Base-by-base conservation (phyloP, 495 filamentous ascomycete species). In the Penicillium lividum region DNA sequence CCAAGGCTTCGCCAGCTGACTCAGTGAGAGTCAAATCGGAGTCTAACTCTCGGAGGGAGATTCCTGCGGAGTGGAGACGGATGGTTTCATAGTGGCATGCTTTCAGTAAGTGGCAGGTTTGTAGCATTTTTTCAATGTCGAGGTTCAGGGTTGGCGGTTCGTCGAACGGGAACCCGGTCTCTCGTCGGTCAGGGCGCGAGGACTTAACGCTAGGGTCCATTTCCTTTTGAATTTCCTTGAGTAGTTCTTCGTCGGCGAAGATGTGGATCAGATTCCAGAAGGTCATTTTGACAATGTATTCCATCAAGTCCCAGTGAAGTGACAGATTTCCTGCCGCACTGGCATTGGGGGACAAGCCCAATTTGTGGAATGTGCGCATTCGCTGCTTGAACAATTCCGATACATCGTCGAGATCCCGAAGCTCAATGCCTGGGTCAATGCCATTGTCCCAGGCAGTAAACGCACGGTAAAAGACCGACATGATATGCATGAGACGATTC, bases 241-340 rank as follows among this genome's bases (percentile, higher is more conserved):
- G 55, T 22, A 84, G 71, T 1, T 62, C 63, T 9, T 73, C 70
- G 27, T 76, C 77, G 11, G 76, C 65, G 56, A 79, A 79, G 33
- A 88, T 77, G 51, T 77, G 83, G 15, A 84, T 61, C 18, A 86
- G 50, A 47, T 77, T 76, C 84, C 84, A 88, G 63, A 83, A 87
- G 3, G 79, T 76, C 46, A 80, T 68, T 31, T 77, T 74, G 13
- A 79, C 74, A 2, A 77, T 67, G 54, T 86, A 80, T 9, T 77
- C 79, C 54, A 80, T 77, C 57, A 83, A 65, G 18, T 77, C 77
- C 80, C 84, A 87, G 11, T 85, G 62, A 22, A 86, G 61, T 18
- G 69, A 75, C 18, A 80, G 53, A 54, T 77, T 66, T 3, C 58
- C 69, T 9, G 73, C 64, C 10, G 68, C 77, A 42, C 73, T 77